Percentiles rank a stretch among this genome's conserved stretches.
phyloP scores from a whole-genome alignment of 78 protist genomes.

The Dictyostelium citrinum region DNA sequence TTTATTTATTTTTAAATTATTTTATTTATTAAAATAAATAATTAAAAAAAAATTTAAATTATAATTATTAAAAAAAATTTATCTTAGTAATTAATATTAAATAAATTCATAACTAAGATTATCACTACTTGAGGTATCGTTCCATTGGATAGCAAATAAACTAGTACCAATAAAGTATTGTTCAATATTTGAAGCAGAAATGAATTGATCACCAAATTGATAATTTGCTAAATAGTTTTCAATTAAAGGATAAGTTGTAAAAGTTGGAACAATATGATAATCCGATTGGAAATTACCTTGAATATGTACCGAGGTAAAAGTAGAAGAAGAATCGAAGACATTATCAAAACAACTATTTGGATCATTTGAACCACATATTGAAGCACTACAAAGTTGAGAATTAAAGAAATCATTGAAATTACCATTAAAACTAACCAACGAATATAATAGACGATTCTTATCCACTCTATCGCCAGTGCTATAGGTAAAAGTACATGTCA shows the following conservation, averaged over 20 bases:
- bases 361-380: not conserved
- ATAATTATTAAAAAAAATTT: too few species aligned
- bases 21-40: too few species aligned
- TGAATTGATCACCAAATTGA: not conserved
- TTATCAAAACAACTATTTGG: not conserved
- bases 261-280: not conserved
- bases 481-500: not conserved
- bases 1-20: too few species aligned
- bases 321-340: not conserved
- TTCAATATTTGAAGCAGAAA: not conserved
- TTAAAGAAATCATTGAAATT: not conserved
- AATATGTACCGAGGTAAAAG: not conserved
- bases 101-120: not conserved
- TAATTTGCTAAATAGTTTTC: not conserved
- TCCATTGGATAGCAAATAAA: not conserved
- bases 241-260: not conserved
- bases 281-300: not conserved
- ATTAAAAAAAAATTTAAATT: too few species aligned
- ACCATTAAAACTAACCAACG: conserved; percentile 1
- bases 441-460: not conserved
- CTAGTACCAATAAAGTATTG: not conserved
- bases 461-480: not conserved
- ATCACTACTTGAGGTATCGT: not conserved
- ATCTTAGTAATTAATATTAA: too few species aligned
- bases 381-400: conserved; percentile 22